Conservation (phyloP, 257 asterid species). For the Thymus mandschuricus region DNA sequence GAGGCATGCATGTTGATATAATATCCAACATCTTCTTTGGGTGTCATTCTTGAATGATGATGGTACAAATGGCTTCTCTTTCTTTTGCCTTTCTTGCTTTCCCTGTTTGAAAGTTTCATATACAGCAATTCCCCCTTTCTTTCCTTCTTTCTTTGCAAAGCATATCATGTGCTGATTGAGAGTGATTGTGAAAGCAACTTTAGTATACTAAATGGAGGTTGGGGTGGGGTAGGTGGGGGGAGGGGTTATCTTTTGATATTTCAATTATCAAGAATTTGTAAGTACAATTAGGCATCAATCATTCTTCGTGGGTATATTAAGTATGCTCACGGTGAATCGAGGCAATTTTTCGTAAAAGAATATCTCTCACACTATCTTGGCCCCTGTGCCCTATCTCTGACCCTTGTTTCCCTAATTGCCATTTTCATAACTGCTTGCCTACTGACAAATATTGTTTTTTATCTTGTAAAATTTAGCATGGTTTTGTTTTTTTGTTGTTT, state of each 20-base stretch:
- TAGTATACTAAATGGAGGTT: constrained; percentile 22
- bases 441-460: constrained; percentile 38
- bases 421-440: constrained; percentile 43
- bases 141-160: constrained; percentile 44
- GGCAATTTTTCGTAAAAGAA: not conserved
- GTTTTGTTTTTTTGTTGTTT: not conserved
- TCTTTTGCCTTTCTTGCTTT: constrained; percentile 3
- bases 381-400: constrained; percentile 6
- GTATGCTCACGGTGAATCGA: too few species aligned
- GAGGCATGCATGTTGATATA: constrained; percentile 41
- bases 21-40: constrained; percentile 27
- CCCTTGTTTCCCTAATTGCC: constrained; percentile 40
- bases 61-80: constrained; percentile 38
- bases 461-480: constrained; percentile 13
- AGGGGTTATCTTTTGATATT: constrained; percentile 35
- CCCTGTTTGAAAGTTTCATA: constrained; percentile 31
- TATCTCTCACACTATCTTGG: not conserved
- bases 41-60: constrained; percentile 44
- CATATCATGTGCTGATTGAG: constrained; percentile 61
- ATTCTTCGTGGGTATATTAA: not conserved
- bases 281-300: constrained; percentile 13
- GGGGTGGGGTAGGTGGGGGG: not conserved
- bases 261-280: constrained; percentile 45
- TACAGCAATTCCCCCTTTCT: constrained; percentile 36
- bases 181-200: constrained; percentile 60